phyloP scores from a whole-genome alignment of 176 grass and related monocot species.

The Sorghum bicolor region DNA sequence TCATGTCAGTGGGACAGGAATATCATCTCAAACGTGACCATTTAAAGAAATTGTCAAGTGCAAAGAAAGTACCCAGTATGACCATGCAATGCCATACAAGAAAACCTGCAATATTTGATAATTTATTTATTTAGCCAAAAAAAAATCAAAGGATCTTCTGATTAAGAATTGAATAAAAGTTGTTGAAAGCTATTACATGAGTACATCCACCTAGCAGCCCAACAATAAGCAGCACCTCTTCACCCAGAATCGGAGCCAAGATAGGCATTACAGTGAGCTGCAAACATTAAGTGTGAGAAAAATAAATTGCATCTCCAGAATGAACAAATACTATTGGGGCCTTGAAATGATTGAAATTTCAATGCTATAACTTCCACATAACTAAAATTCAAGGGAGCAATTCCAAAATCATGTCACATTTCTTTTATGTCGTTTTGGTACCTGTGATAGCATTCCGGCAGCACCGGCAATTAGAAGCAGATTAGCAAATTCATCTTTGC shows the following conservation, averaged over 20 bases:
- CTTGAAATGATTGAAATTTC: not conserved
- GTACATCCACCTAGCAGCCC: constrained; percentile 71
- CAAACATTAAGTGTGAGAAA: constrained; percentile 25
- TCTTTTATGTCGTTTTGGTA: constrained; percentile 11
- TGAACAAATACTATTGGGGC: not conserved
- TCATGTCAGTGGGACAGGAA: not conserved
- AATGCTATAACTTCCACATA: not conserved
- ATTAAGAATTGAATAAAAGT: not conserved
- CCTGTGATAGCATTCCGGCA: constrained; percentile 81
- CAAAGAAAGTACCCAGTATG: constrained; percentile 71
- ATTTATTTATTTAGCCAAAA: constrained; percentile 21
- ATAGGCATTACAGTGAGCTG: constrained; percentile 89
- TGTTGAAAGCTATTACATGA: constrained; percentile 54
- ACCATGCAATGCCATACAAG: constrained; percentile 87
- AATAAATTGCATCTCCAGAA: not conserved
- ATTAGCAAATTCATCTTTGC: constrained; percentile 89
- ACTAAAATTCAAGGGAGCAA: not conserved
- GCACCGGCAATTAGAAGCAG: constrained; percentile 60
- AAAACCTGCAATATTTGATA: constrained; percentile 64
- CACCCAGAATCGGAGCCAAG: constrained; percentile 59
- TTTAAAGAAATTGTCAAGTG: not conserved
- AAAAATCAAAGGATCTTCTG: not conserved
- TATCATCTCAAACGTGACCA: not conserved
- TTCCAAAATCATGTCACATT: not conserved
- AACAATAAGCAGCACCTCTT: constrained; percentile 75